Base-by-base conservation (phyloP, 345 rosid species). In the Salix exigua region DNA sequence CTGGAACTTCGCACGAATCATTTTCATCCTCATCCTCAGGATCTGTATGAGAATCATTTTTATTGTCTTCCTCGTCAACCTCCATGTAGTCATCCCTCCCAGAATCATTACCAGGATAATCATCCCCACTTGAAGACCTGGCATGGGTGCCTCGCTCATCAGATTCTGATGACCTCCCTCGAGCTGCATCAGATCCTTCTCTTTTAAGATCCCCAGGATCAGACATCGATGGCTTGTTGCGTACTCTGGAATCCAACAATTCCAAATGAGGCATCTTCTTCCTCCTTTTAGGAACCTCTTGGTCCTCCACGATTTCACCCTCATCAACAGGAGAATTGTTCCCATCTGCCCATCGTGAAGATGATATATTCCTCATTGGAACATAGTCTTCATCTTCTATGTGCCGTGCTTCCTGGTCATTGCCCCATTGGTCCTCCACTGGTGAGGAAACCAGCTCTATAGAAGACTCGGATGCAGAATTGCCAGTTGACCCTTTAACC, bases 341-440 rank as follows among this genome's bases (percentile, higher is more conserved):
- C 10, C 97, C 94, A 70, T 91, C 86, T 16, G 98, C 99, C 99
- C 99, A 96, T 80, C 97, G 91, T 7, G 99, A 96, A 77, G 95
- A 94, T 33, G 97, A 93, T 68, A 96, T 96, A 83, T 94, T 91
- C 73, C 92, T 85, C 23, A 89, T 88, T 11, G 94, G 97, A 64
- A 84, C 82, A 82, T 89, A 91, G 81, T 92, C 98, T 21, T 90
- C 94, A 74, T 94, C 94, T 62, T 91, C 92, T 55, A 83, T 42
- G 28, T 70, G 87, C 66, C 73, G 83, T 64, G 79, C 84, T 78
- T 82, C 94, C 78, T 70, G 86, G 48, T 67, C 85, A 77, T 74
- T 77, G 76, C 44, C 80, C 85, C 81, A 68, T 53, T 16, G 81
- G 55, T 75, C 81, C 62, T 91, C 91, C 75, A 78, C 81, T 26